These are phyloP conservation scores for Quercus ilex DNA, from an alignment of 306 rosid species.

Conservation along the genomic window DNA sequence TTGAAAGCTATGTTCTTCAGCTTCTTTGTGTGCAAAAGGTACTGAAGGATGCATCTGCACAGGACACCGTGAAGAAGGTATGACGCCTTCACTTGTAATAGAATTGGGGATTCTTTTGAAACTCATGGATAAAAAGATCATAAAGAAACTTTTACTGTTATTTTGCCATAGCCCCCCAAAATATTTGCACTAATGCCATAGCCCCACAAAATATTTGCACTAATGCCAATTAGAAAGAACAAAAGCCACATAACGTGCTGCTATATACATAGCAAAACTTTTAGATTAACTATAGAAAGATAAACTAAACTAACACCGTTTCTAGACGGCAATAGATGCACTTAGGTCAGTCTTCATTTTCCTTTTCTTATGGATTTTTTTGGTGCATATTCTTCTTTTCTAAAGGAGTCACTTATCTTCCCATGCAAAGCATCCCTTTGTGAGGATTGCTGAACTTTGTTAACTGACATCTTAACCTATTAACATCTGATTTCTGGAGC, in stretches of 20 bases:
- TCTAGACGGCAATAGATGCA: background rate
- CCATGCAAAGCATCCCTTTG: conserved; percentile 13
- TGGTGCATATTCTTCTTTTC: background rate
- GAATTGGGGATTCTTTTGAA: conserved; percentile 10
- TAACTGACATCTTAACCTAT: conserved; percentile 11
- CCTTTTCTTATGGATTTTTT: background rate
- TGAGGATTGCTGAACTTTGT: conserved; percentile 4
- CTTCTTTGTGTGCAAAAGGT: conserved; percentile 72
- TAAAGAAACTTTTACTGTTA: background rate
- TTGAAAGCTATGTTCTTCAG: conserved; percentile 66
- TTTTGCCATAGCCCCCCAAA: background rate
- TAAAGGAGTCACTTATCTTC: conserved; percentile 4
- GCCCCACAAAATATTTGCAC: background rate
- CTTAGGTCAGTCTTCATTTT: background rate
- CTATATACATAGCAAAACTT: background rate
- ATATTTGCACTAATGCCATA: background rate
- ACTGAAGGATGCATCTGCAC: conserved; percentile 41
- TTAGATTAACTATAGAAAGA: background rate
- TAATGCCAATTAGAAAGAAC: background rate
- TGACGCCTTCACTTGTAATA: conserved; percentile 26
- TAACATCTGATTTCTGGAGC: conserved; percentile 25
- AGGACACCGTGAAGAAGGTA: conserved; percentile 30
- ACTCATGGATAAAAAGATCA: background rate
- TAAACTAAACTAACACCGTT: background rate
- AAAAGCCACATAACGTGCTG: background rate